A percentile compares a stretch with the other conserved stretches of the same genome.
These are phyloP conservation scores for Aspergillus affinis DNA, from an alignment of 495 filamentous ascomycete genomes.

Conservation along the genomic window DNA sequence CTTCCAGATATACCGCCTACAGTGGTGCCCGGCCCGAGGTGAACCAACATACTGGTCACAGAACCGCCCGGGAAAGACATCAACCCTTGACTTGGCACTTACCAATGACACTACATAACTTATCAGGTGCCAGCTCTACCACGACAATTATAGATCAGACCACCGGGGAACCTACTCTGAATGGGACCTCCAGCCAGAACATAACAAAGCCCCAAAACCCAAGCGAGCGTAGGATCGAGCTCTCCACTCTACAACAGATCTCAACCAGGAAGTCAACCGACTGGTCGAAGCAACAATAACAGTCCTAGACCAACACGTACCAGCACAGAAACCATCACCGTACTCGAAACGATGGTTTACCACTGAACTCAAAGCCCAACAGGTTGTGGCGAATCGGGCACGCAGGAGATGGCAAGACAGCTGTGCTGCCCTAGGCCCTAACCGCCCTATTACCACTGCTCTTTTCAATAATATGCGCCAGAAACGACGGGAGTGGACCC, in stretches of 20 bases:
- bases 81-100: conserved; percentile 13
- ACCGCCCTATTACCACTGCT: no score
- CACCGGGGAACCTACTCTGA: conserved; percentile 21
- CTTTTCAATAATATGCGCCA: no score
- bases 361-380: conserved; percentile 21
- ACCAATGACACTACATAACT: conserved; percentile 13
- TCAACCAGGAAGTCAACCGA: conserved; percentile 12
- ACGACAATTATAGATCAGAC: conserved; percentile 23
- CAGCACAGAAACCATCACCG: conserved; percentile 13
- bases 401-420: conserved; percentile 21
- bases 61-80: conserved; percentile 17
- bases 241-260: conserved; percentile 6
- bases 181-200: conserved; percentile 18
- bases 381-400: conserved; percentile 19
- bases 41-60: conserved; percentile 12
- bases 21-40: conserved; percentile 11
- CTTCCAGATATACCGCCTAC: conserved; percentile 10
- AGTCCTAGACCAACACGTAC: conserved; percentile 14
- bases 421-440: conserved; percentile 3
- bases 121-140: conserved; percentile 24
- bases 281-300: conserved; percentile 14
- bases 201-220: conserved; percentile 10
- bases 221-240: conserved; percentile 27
- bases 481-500: no score
- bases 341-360: conserved; percentile 30